Base-by-base conservation (phyloP, 2,329 filamentous ascomycete species). In the Ramularia endophylla region DNA sequence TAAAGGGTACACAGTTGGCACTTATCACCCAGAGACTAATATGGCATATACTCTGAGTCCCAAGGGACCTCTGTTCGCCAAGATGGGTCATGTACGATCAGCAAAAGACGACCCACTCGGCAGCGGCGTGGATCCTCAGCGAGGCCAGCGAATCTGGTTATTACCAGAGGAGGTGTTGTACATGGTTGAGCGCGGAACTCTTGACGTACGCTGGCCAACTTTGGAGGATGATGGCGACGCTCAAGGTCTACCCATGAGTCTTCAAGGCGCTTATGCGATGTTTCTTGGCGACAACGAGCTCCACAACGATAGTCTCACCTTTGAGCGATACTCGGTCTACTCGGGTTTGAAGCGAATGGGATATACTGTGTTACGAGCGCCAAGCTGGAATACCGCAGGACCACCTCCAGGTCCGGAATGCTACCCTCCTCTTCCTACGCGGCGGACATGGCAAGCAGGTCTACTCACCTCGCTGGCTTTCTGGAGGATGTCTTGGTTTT, bases 151-250 rank as follows among this genome's bases (percentile, higher is more conserved):
- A 19, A 35, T 89, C 29, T 95, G 89, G 89, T 61, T 98, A 37
- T 64, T 95, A 28, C 90, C 90, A 0, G 92, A 98, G 60, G 92
- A 98, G 65, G 86, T 88, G 5, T 71, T 98, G 39, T 95, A 88
- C 57, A 64, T 95, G 48, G 72, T 97, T 7, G 92, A 98, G 68
- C 73, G 92, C 55, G 92, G 90, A 0, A 88, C 78, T 34, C 57
- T 97, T 56, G 87, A 97, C 63, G 74, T 95, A 29, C 82, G 88
- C 71, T 95, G 87, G 86, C 87, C 87, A 8, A 52, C 50, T 0
- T 44, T 44, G 16, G 59, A 56, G 4, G 55, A 48, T 12, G 53
- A 54, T 9, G 77, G 79, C 27, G 72, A 74, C 43, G 75, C 80
- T 5, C 67, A 74, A 3, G 84, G 83, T 0, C 64, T 92, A n/a